Base-by-base conservation (phyloP, 2,329 filamentous ascomycete genomes). In the Ophiosphaerella korrae region DNA sequence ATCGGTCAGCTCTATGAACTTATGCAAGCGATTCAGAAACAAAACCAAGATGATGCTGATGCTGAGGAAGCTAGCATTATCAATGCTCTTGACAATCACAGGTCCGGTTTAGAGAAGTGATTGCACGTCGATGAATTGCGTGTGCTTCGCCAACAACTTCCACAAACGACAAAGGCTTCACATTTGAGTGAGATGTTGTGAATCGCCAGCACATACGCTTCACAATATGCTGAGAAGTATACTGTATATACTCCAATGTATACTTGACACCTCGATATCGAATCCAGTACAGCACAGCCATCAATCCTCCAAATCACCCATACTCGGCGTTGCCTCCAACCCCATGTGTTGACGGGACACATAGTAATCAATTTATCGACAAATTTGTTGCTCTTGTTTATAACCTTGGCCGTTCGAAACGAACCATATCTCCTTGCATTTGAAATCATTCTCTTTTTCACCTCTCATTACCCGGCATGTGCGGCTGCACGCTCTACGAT, bases 1-100 rank as follows among this genome's bases (percentile, higher is more conserved):
- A 80, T 97, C 45, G 90, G 88, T 1, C 94, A 99, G 74, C 77
- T 99, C 62, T 97, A 97, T 70, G 93, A 97, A 71, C 79, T 99
- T 49, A 95, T 97, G 91, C 84, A 89, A 72, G 84, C 90, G 2
- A 95, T 96, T 46, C 77, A 80, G 51, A 80, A 81, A 60, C 75
- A 77, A 53, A 79, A 79, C 9, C 64, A 76, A 18, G 75, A 77
- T 43, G 79, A 80, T 43, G 77, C 77, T 48, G 79, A 80, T 23
- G 51, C 53, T 12, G 60, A 66, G 35, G 57, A 60, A 11, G 53
- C 53, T 13, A 39, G 54, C 21, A 45, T 55, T 13, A 50, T 55
- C n/a, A 57, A 52, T 34, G 45, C 57, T 46, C 70, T 75, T 29
- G 75, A 77, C 48, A 66, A 57, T 24, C 39, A 38, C 47, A 63